A percentile compares a stretch with the other conserved stretches of the same genome.
These are phyloP conservation scores for Collybia nuda DNA, from an alignment of 768 basidiomycete species.

Conservation along the genomic window DNA sequence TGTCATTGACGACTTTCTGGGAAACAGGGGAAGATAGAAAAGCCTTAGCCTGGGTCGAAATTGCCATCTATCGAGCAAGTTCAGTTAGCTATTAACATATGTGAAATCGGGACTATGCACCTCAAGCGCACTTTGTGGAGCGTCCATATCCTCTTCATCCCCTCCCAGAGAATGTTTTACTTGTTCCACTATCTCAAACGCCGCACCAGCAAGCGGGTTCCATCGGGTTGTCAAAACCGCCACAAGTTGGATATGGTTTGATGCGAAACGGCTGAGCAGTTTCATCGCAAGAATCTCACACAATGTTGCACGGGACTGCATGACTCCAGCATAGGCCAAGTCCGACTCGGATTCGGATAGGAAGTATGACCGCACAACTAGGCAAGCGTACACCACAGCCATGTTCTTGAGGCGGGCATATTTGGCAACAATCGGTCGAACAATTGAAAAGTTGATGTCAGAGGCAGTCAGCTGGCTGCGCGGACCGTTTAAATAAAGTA, in stretches of 20 bases:
- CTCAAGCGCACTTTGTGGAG: constrained; percentile 83
- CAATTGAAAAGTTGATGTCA: constrained; percentile 79
- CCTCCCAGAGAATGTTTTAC: constrained; percentile 60
- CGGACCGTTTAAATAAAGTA: constrained; percentile 3
- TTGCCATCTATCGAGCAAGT: constrained; percentile 65
- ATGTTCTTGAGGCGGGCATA: constrained; percentile 78
- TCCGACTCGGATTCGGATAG: constrained; percentile 65
- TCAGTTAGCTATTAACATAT: too few relatives aligned
- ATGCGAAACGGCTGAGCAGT: constrained; percentile 71
- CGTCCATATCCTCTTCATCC: constrained; percentile 61
- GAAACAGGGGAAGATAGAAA: constrained; percentile 84
- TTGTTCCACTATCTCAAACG: constrained; percentile 61
- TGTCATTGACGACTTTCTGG: constrained; percentile 85
- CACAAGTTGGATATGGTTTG: constrained; percentile 72
- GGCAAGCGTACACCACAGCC: constrained; percentile 72
- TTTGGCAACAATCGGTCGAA: constrained; percentile 75
- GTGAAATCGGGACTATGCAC: constrained; percentile 38
- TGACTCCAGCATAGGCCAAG: constrained; percentile 76
- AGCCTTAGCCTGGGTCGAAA: constrained; percentile 79
- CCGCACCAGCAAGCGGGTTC: constrained; percentile 82
- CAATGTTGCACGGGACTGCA: constrained; percentile 64
- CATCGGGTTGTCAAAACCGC: constrained; percentile 80
- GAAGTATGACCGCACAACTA: constrained; percentile 80
- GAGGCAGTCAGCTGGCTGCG: constrained; percentile 77
- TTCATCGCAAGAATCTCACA: constrained; percentile 93